Base-by-base conservation (phyloP, 2,329 filamentous ascomycete genomes). In the Cercospora nicotianae region DNA sequence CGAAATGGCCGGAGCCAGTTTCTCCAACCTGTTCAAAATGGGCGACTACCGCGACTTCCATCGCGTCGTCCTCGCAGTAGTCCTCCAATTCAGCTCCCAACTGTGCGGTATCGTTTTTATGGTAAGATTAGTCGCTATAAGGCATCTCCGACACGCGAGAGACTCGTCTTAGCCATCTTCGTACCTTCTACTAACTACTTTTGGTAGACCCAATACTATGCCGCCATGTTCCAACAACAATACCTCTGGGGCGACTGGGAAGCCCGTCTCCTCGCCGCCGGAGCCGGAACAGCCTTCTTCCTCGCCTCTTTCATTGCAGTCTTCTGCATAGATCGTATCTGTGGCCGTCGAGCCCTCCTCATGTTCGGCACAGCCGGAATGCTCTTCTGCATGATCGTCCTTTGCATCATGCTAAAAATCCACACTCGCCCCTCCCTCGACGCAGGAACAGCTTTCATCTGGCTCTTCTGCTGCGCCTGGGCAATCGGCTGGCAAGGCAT, bases 311-410 rank as follows among this genome's bases (percentile, higher is more conserved):
- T 82, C 74, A 73, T 85, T 13, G 80, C 83, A 1, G 81, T 85
- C 42, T 81, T 71, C 77, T 80, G 81, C 76, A 77, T 78, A 61
- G 77, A 79, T 63, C 73, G 76, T 23, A 74, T 78, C 65, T 79
- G 77, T 72, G 75, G 75, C 16, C 71, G 76, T 6, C 70, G 76
- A 31, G 63, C 67, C n/a, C 66, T 77, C 20, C 74, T 77, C 33
- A 74, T 78, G 65, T 78, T 79, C 65, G 76, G 77, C 42, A 72
- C 76, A 3, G 60, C 69, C 3, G 77, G 76, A 0, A 88, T 89
- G 81, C 87, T 87, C 42, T 75, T 84, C 1, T 87, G 86, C 62
- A 92, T 92, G 90, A 85, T 88, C 2, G 83, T 92, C 26, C 75
- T 85, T 3, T 80, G 82, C 5, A 75, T 81, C 33, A 76, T 78